Percentiles rank a stretch among this genome's conserved stretches.
Conservation (phyloP, 2,329 filamentous ascomycete genomes). For the Aspergillus sp. region DNA sequence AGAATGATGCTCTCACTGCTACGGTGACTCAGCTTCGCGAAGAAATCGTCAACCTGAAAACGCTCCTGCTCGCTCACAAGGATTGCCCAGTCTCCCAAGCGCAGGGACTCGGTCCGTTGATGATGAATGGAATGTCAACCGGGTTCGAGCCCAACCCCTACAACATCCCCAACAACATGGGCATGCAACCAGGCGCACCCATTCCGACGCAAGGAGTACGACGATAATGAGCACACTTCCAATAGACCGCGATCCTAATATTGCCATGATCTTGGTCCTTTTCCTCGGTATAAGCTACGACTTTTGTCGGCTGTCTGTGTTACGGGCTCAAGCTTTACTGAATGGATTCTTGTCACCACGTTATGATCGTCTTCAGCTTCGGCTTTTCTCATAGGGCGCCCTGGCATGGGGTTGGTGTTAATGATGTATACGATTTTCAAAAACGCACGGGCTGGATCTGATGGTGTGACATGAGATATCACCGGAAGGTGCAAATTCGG, state of each 20-base stretch:
- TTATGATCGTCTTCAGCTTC: conserved; percentile 22
- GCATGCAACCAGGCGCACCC: conserved; percentile 38
- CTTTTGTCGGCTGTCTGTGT: conserved; percentile 11
- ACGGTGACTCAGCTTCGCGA: conserved; percentile 84
- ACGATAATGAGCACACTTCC: conserved; percentile 21
- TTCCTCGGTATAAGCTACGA: neutral
- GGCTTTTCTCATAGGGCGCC: conserved; percentile 21
- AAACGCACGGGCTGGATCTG: conserved; percentile 33
- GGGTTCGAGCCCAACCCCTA: conserved; percentile 45
- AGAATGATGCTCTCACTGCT: conserved; percentile 82
- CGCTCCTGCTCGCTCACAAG: conserved; percentile 87
- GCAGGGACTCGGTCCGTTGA: conserved; percentile 62
- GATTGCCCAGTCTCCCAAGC: conserved; percentile 91
- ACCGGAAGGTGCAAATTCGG: conserved; percentile 31
- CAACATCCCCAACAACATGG: conserved; percentile 43
- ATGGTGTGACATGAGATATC: conserved; percentile 28
- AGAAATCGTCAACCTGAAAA: conserved; percentile 94
- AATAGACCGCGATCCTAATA: conserved; percentile 9
- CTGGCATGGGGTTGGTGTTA: conserved; percentile 41
- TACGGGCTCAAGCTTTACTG: conserved; percentile 6
- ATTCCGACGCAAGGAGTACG: conserved; percentile 40
- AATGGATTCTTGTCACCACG: conserved; percentile 1
- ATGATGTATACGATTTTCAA: conserved; percentile 41
- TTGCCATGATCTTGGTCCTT: conserved; percentile 8
- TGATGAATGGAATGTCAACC: conserved; percentile 42